phyloP scores from a whole-genome alignment of 192 early-diverging fungal species.

The Mortierella claussenii region DNA sequence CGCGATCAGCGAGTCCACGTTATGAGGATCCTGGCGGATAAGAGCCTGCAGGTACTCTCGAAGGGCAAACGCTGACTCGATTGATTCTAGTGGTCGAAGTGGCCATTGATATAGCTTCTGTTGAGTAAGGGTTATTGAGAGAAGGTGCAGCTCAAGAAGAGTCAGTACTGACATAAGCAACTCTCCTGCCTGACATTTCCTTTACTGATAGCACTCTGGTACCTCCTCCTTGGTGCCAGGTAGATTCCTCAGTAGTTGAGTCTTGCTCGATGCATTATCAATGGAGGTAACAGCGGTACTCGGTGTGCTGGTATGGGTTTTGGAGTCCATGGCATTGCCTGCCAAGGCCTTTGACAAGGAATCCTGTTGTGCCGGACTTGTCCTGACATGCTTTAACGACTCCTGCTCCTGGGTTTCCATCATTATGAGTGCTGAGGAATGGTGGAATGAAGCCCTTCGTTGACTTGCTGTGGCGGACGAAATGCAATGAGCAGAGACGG shows the following conservation, averaged over 20 bases:
- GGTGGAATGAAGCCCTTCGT: too few species aligned
- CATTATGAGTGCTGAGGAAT: constrained; percentile 1
- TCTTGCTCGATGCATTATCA: too few species aligned
- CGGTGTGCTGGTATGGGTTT: too few species aligned
- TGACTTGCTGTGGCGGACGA: too few species aligned
- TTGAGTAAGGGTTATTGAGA: not conserved
- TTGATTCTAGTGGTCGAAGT: constrained; percentile 62
- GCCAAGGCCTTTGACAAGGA: too few species aligned
- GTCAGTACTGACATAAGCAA: too few species aligned
- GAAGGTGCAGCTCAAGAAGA: not conserved
- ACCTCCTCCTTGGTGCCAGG: constrained; percentile 52
- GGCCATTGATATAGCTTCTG: constrained; percentile 63
- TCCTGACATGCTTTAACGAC: constrained; percentile 16
- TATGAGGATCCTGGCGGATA: constrained; percentile 71
- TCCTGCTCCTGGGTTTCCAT: constrained; percentile 45
- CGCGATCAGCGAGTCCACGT: constrained; percentile 68
- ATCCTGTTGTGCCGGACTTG: constrained; percentile 1
- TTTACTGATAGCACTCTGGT: too few species aligned
- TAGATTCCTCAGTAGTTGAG: constrained; percentile 22
- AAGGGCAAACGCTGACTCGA: constrained; percentile 76
- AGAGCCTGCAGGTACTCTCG: constrained; percentile 85
- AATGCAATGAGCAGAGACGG: too few species aligned
- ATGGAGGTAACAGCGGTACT: too few species aligned
- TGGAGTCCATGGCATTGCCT: too few species aligned
- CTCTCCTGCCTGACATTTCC: too few species aligned